Evolutionary conservation across 306 rosid genomes (phyloP).

Genomic region (Canavalia gladiata): DNA sequence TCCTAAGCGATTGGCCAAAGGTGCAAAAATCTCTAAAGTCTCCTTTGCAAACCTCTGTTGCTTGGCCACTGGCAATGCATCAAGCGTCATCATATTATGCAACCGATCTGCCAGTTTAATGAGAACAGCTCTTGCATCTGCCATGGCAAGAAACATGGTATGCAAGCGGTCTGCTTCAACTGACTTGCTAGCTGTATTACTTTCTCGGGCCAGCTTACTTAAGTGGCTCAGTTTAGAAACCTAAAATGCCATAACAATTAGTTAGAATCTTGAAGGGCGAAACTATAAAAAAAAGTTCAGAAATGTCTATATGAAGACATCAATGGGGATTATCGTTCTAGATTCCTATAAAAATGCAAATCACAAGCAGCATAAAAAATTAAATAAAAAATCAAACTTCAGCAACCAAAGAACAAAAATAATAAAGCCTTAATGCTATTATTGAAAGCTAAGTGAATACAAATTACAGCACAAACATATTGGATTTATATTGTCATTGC

Average conservation of each 20-base stretch:
- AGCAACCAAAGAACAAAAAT: constrained; percentile 8
- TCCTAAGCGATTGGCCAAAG: constrained; percentile 94
- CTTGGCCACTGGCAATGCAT: constrained; percentile 76
- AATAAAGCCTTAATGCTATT: constrained; percentile 1
- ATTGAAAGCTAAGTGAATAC: background rate
- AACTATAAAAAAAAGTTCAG: background rate
- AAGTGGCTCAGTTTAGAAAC: constrained; percentile 94
- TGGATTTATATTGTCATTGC: constrained; percentile 24
- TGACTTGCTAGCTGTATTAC: constrained; percentile 81
- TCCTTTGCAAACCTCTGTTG: constrained; percentile 96
- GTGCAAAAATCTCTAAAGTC: constrained; percentile 97
- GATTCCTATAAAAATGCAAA: constrained; percentile 22
- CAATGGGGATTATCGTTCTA: background rate
- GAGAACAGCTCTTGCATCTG: constrained; percentile 97
- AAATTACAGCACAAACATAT: background rate
- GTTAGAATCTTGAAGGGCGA: constrained; percentile 39
- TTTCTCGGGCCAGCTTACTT: constrained; percentile 96
- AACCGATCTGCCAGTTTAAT: constrained; percentile 93
- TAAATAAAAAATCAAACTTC: background rate
- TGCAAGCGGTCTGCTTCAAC: constrained; percentile 95
- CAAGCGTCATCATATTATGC: constrained; percentile 95
- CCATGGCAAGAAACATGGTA: constrained; percentile 99
- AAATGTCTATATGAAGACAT: background rate
- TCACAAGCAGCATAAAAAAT: background rate
- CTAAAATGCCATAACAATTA: constrained; percentile 55